Percentiles rank a stretch among this genome's conserved stretches.
Conservation (phyloP, 768 basidiomycete species). For the Coprinellus aureogranulatus region DNA sequence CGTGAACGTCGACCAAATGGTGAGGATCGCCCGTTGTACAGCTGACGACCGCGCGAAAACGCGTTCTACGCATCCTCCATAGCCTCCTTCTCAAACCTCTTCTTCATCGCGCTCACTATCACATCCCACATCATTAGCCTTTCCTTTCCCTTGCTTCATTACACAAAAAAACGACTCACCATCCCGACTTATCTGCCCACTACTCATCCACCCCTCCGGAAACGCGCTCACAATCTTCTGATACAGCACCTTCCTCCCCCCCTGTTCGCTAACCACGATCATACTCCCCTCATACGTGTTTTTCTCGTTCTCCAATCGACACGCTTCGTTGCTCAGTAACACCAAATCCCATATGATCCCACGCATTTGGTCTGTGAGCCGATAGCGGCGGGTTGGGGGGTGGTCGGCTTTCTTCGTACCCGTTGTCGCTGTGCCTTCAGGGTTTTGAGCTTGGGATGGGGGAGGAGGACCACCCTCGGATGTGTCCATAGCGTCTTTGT, state of each 20-base stretch:
- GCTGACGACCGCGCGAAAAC: too few species aligned
- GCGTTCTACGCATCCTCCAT: constrained; percentile 42
- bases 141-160: too few species aligned
- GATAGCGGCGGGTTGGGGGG: constrained; percentile 74
- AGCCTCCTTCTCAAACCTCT: constrained; percentile 70
- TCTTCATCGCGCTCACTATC: constrained; percentile 82
- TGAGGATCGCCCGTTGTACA: too few species aligned
- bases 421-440: constrained; percentile 19
- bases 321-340: constrained; percentile 78
- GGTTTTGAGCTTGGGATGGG: constrained; percentile 14
- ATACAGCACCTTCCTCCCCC: constrained; percentile 74
- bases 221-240: constrained; percentile 84
- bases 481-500: constrained; percentile 26
- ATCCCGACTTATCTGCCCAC: constrained; percentile 84
- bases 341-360: constrained; percentile 76
- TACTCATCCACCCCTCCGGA: constrained; percentile 82
- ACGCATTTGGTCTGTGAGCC: constrained; percentile 81
- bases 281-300: constrained; percentile 65
- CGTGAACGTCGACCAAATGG: too few species aligned
- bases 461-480: constrained; percentile 3
- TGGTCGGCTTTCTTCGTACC: constrained; percentile 36
- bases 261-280: constrained; percentile 77
- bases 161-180: constrained; percentile 44
- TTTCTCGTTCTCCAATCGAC: constrained; percentile 54
- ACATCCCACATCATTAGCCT: neutral